Conservation (phyloP, 31 red algal species). For the Odonthalia washingtoniensis region DNA sequence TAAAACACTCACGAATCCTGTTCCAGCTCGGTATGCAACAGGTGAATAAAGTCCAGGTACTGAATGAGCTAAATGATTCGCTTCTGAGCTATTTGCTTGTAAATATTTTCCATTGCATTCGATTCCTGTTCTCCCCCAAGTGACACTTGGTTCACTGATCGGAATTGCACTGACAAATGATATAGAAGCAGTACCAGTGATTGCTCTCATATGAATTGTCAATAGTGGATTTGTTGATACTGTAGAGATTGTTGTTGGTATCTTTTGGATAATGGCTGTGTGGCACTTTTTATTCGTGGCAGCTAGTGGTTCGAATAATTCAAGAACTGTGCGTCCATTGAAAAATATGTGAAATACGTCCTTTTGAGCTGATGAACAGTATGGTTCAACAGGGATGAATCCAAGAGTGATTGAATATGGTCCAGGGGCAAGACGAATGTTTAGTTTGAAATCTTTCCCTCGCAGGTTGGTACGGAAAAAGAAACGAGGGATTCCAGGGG, state of each 20-base stretch:
- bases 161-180: conserved; percentile 16
- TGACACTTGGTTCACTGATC: not conserved
- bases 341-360: conserved; percentile 56
- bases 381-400: conserved; percentile 54
- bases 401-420: conserved; percentile 44
- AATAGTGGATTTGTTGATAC: conserved; percentile 23
- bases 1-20: conserved; percentile 56
- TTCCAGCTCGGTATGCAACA: conserved; percentile 51
- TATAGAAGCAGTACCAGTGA: conserved; percentile 32
- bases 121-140: not conserved
- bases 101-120: not conserved
- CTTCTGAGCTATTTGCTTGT: not conserved
- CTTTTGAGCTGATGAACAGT: not conserved
- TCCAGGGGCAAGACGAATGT: conserved; percentile 39
- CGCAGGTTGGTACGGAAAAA: not conserved
- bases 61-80: conserved; percentile 63
- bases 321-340: conserved; percentile 8
- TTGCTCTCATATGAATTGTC: conserved; percentile 26
- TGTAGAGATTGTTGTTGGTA: conserved; percentile 7
- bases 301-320: conserved; percentile 44
- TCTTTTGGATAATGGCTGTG: not conserved
- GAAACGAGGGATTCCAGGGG: not conserved
- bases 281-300: not conserved
- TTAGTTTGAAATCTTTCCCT: conserved; percentile 31
- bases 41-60: conserved; percentile 61